These are phyloP conservation scores for Daldinia childiae DNA, from an alignment of 495 filamentous ascomycete genomes.

Conservation along the genomic window DNA sequence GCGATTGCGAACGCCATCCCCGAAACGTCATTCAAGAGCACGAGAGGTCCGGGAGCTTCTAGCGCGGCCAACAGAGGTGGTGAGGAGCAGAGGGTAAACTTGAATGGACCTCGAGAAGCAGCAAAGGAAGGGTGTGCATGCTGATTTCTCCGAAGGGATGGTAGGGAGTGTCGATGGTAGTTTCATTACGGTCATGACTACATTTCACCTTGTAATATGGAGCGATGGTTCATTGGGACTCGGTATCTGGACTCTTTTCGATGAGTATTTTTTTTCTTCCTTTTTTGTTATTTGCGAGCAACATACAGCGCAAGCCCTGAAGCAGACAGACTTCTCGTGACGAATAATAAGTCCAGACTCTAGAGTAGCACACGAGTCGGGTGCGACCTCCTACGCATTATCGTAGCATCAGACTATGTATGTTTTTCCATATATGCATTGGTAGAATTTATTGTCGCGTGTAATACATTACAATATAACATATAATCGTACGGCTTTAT, in stretches of 20 bases:
- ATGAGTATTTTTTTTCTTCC: slow-evolving; percentile 24
- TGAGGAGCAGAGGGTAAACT: slow-evolving; percentile 75
- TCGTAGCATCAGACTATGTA: slow-evolving; percentile 1
- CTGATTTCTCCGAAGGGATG: slow-evolving; percentile 50
- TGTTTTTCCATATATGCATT: slow-evolving; percentile 1
- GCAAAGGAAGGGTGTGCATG: slow-evolving; percentile 96
- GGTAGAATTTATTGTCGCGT: slow-evolving; percentile 15
- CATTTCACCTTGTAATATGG: slow-evolving; percentile 48
- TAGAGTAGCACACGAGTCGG: slow-evolving; percentile 26
- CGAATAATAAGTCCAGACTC: slow-evolving; percentile 10
- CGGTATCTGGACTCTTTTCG: slow-evolving; percentile 38
- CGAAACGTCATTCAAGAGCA: slow-evolving; percentile 91
- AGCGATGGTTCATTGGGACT: slow-evolving; percentile 44
- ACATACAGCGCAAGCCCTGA: slow-evolving; percentile 19
- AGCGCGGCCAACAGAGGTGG: slow-evolving; percentile 61
- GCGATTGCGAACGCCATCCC: slow-evolving; percentile 98
- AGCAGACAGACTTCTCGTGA: slow-evolving; percentile 24
- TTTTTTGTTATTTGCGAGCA: slow-evolving; percentile 31
- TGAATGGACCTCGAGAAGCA: slow-evolving; percentile 66
- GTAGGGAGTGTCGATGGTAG: slow-evolving; percentile 12
- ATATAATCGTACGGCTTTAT: neutral
- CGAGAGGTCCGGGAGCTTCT: slow-evolving; percentile 71
- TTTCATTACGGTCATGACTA: slow-evolving; percentile 29
- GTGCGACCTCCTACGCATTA: slow-evolving; percentile 18
- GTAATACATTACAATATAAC: slow-evolving; percentile 3